A percentile compares a stretch with the other conserved stretches of the same genome.
Evolutionary conservation across 192 early-diverging fungal species (phyloP).

Genomic region (Rhizoclosmatium globosum): DNA sequence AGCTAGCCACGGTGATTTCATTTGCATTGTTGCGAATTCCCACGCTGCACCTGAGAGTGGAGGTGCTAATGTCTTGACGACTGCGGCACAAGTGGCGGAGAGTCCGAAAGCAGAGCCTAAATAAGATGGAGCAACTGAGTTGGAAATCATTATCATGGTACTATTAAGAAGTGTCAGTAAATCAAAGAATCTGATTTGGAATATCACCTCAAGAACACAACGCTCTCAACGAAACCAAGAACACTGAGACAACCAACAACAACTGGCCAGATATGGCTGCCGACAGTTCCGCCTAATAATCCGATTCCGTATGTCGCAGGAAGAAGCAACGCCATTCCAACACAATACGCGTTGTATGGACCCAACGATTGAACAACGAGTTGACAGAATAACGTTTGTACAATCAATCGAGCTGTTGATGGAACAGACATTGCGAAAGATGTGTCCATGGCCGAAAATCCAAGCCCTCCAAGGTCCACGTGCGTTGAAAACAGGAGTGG

Average conservation of each 20-base stretch:
- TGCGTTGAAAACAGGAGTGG: constrained; percentile 53
- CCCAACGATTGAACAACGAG: constrained; percentile 24
- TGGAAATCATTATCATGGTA: constrained; percentile 9
- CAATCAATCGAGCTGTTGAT: constrained; percentile 44
- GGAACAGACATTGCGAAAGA: constrained; percentile 41
- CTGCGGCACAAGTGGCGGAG: constrained; percentile 7
- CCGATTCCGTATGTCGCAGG: constrained; percentile 33
- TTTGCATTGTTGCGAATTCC: not conserved
- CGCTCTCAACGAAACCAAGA: constrained; percentile 46
- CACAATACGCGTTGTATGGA: constrained; percentile 13
- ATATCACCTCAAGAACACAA: constrained; percentile 42
- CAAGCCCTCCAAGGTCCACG: constrained; percentile 28
- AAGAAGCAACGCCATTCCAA: constrained; percentile 37
- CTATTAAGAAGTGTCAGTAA: not conserved
- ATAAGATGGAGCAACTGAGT: not conserved
- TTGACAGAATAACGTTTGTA: constrained; percentile 44
- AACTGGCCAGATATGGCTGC: constrained; percentile 1
- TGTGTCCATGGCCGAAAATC: constrained; percentile 26
- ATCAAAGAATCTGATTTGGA: not conserved
- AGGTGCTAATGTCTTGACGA: not conserved
- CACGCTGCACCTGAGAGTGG: not conserved
- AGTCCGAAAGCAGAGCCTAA: constrained; percentile 10
- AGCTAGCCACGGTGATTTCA: not conserved
- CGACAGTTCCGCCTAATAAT: constrained; percentile 8
- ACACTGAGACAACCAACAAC: constrained; percentile 25